A percentile compares a stretch with the other conserved stretches of the same genome.
phyloP scores from a whole-genome alignment of 345 rosid species.

The Populus deltoides region DNA sequence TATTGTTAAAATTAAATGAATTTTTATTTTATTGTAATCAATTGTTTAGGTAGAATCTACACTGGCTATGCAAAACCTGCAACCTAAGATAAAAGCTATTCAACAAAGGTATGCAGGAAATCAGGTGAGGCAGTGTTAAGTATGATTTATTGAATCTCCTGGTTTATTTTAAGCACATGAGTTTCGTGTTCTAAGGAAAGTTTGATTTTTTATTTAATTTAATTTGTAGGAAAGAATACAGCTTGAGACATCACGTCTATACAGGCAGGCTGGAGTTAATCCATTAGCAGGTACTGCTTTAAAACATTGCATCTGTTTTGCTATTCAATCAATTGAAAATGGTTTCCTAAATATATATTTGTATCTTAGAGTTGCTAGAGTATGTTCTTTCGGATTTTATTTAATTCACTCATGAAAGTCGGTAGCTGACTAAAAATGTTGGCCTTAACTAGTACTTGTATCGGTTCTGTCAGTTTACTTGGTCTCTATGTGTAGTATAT shows the following conservation, averaged over 20 bases:
- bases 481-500: not conserved
- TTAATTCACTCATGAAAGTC: too few species aligned
- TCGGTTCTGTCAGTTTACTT: not conserved
- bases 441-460: not conserved
- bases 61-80: slow-evolving; percentile 94
- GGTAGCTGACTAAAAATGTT: too few species aligned
- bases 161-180: not conserved
- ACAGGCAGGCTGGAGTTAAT: slow-evolving; percentile 94
- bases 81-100: slow-evolving; percentile 94
- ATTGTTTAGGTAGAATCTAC: slow-evolving; percentile 89
- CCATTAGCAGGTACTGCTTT: slow-evolving; percentile 76
- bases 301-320: not conserved
- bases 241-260: slow-evolving; percentile 88
- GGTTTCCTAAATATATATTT: too few species aligned
- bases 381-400: too few species aligned
- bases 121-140: slow-evolving; percentile 51
- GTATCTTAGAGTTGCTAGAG: too few species aligned
- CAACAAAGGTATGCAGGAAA: slow-evolving; percentile 97
- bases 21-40: not conserved
- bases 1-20: not conserved
- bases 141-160: slow-evolving; percentile 5
- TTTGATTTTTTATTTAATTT: not conserved
- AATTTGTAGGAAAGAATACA: slow-evolving; percentile 82
- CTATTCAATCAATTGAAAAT: not conserved
- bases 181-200: not conserved